Evolutionary conservation across 331 rosid genomes (phyloP), one percentile per base, ranked within the genome.

Genomic region (Quercus phellos): DNA sequence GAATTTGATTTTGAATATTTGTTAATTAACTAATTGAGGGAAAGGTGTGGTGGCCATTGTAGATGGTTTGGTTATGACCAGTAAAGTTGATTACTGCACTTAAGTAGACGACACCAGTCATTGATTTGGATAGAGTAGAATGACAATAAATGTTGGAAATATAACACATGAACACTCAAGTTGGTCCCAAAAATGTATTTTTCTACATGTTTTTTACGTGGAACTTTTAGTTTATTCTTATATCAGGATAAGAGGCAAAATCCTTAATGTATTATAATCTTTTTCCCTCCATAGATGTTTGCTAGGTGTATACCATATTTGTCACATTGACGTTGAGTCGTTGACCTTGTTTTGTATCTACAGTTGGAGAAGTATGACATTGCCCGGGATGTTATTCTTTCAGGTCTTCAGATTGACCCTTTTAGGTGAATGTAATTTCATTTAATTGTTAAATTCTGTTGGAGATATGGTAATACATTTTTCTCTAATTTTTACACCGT

Each of bases 341-440:
- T 68, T 72, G 68, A 60, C 9, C 64, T 75, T 85, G 54, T 68
- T 53, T 82, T 81, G 63, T 71, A 78, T 76, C 82, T 81, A 75
- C 97, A 95, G 99, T 83, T 93, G 80, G 99, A 95, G 90, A 95
- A 89, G 82, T 93, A 88, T 88, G 98, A 82, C 38, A 59, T 74
- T 70, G 99, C 96, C 46, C 90, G 90, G 73, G 99, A 90, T 82
- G 95, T 81, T 72, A 89, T 95, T 81, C 92, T 93, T 74, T 90
- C 93, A 17, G 99, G 98, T 75, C 99, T 95, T 85, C 98, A 93
- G 85, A 84, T 91, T 78, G 96, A 95, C 76, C 94, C 92, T 71
- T 87, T 84, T 75, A 89, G 99, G 99, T 95, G 89, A 78, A 79
- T 67, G 68, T 77, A 73, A 22, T 42, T 54, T 24, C 51, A 72